phyloP scores from a whole-genome alignment of 202 grass and related monocot species.

The Eragrostis tef region DNA sequence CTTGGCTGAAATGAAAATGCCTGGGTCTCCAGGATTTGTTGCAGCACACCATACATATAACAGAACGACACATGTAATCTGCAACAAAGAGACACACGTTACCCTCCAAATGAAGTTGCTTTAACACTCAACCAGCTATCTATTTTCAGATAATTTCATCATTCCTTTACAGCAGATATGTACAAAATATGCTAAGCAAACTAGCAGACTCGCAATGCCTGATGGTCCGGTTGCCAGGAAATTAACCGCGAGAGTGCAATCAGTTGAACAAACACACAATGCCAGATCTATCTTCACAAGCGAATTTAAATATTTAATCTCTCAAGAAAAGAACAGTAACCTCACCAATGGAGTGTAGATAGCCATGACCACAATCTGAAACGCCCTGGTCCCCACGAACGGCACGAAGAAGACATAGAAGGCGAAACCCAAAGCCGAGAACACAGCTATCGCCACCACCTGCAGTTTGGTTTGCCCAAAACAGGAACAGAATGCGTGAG shows the following conservation, averaged over 20 bases:
- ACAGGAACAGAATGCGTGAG: background rate
- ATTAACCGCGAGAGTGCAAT: background rate
- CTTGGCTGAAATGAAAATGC: conserved; percentile 68
- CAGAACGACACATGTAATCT: conserved; percentile 78
- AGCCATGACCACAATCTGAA: conserved; percentile 70
- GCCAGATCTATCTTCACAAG: conserved; percentile 42
- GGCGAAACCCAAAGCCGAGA: conserved; percentile 86
- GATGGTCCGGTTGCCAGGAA: background rate
- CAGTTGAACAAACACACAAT: background rate
- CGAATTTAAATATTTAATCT: conserved; percentile 4
- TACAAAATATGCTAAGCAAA: background rate
- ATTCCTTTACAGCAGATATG: background rate
- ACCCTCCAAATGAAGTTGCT: no score
- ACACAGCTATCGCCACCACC: conserved; percentile 97
- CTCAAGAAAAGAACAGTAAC: background rate
- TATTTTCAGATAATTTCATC: background rate
- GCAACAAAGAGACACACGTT: conserved; percentile 33
- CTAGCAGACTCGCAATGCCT: conserved; percentile 33
- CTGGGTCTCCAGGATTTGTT: conserved; percentile 85
- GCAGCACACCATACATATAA: conserved; percentile 94
- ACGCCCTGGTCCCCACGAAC: conserved; percentile 68
- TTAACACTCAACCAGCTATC: background rate
- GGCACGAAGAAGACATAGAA: conserved; percentile 98
- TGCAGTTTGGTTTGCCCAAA: conserved; percentile 31
- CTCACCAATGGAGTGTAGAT: conserved; percentile 93